These are phyloP conservation scores for Thielaviopsis ethacetica DNA, from an alignment of 2,329 filamentous ascomycete species.

Conservation along the genomic window DNA sequence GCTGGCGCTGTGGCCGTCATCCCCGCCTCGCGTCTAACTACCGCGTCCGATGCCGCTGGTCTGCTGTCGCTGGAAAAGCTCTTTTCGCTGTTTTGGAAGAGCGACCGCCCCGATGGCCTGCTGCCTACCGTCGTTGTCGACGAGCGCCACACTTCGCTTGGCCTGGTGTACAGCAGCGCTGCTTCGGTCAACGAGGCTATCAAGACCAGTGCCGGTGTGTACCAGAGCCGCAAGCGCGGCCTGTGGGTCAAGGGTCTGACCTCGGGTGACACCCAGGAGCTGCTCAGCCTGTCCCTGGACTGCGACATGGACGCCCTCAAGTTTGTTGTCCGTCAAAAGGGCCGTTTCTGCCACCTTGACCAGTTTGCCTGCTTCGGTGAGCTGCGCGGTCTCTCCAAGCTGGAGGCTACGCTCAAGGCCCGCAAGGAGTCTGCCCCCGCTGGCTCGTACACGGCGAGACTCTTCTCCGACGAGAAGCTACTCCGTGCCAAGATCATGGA, in stretches of 20 bases:
- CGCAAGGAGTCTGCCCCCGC: slow-evolving; percentile 69
- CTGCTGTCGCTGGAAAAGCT: slow-evolving; percentile 53
- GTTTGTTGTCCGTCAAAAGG: slow-evolving; percentile 80
- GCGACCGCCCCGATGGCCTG: slow-evolving; percentile 69
- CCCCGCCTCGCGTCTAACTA: slow-evolving; percentile 52
- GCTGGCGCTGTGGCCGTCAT: slow-evolving; percentile 54
- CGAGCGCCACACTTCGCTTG: slow-evolving; percentile 67
- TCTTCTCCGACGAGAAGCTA: slow-evolving; percentile 85
- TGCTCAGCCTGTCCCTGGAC: slow-evolving; percentile 71
- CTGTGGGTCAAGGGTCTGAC: slow-evolving; percentile 94
- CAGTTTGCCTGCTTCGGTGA: slow-evolving; percentile 87
- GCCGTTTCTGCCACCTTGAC: slow-evolving; percentile 84
- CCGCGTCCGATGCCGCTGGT: slow-evolving; percentile 43
- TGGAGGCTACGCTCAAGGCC: slow-evolving; percentile 73
- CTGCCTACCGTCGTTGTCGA: slow-evolving; percentile 85
- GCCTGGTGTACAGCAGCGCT: slow-evolving; percentile 84
- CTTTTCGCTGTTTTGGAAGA: slow-evolving; percentile 58
- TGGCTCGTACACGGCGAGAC: slow-evolving; percentile 82
- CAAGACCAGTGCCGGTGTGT: slow-evolving; percentile 64
- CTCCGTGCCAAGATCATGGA: slow-evolving; percentile 95
- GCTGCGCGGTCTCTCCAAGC: slow-evolving; percentile 60
- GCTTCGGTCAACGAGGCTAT: slow-evolving; percentile 81
- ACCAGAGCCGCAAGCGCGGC: slow-evolving; percentile 88
- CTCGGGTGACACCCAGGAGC: slow-evolving; percentile 83
- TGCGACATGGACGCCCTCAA: slow-evolving; percentile 88